Evolutionary conservation across 2,329 filamentous ascomycete species (phyloP), one percentile per base, ranked within the genome.

Genomic region (Colletotrichum shisoi): DNA sequence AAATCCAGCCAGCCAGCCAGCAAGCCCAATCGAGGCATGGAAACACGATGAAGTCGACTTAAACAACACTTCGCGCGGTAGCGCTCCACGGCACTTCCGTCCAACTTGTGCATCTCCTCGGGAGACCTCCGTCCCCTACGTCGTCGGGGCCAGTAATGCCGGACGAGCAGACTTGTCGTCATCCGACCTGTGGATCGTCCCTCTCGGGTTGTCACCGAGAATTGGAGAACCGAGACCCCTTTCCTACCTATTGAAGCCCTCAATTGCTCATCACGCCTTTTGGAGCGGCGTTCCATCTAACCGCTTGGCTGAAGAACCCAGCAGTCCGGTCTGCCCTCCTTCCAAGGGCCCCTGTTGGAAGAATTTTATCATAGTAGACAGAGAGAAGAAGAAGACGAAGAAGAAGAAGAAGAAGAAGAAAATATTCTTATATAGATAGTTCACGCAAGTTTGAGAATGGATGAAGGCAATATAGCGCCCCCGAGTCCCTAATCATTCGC

Each of bases 151-250:
- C 45, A 19, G 21, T 19, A 13, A 39, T 21, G n/a, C 34, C 15
- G 45, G 21, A 9, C 31, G 34, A 39, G 57, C 21, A 19, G 44
- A 34, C 44, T 17, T 59, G 34, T 42, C 45, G 45, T 49, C 57
- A 51, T 59, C 34, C 15, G 3, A 9, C n/a, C 15, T 48, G 34
- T 51, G 57, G 45, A 59, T 39, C 57, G 12, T 39, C 34, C n/a
- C 40, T 59, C 31, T 59, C 31, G 45, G 45, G 12, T 24, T 49
- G 40, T 59, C 46, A 40, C 60, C 37, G 52, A 63, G 62, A 58
- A 49, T 27, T 51, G 64, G 60, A 37, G 60, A 48, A 24, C 5
- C 4, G 19, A 44, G 13, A 31, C 19, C 46, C 52, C 27, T 62
- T 21, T 46, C 19, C 60, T 54, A 19, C 48, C 60, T 27, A 53